phyloP scores from a whole-genome alignment of 805 yeast species.

The Yarrowia sp. region DNA sequence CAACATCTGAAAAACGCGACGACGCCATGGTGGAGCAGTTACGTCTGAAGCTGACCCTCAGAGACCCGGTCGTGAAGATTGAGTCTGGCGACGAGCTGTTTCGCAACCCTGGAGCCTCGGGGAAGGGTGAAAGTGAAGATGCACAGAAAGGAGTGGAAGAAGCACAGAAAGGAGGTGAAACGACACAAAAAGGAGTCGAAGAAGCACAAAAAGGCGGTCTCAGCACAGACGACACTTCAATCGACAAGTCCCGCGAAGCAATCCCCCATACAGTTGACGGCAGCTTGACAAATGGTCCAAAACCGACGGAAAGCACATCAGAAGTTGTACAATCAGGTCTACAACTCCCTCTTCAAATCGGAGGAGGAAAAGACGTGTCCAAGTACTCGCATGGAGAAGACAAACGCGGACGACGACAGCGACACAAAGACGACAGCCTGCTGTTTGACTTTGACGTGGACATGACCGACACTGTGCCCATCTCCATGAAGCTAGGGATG shows the following conservation, averaged over 20 bases:
- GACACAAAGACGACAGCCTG: constrained; percentile 1
- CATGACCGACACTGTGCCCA: not conserved
- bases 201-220: no score
- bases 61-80: not conserved
- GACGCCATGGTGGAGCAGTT: constrained; percentile 7
- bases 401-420: not conserved
- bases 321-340: not conserved
- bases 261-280: no score
- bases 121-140: no score
- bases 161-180: no score
- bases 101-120: not conserved
- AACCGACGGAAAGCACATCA: no score
- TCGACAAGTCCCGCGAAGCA: no score
- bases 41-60: not conserved
- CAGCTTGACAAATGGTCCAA: no score
- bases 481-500: not conserved
- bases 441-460: constrained; percentile 15
- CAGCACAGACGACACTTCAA: no score
- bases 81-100: not conserved
- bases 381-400: not conserved
- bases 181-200: no score
- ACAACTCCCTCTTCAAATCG: not conserved
- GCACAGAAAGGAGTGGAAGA: no score
- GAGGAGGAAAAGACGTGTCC: constrained; percentile 1
- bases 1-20: not conserved